These are phyloP conservation scores for Lactifluus subvellereus DNA, from an alignment of 768 basidiomycete species.

Conservation along the genomic window DNA sequence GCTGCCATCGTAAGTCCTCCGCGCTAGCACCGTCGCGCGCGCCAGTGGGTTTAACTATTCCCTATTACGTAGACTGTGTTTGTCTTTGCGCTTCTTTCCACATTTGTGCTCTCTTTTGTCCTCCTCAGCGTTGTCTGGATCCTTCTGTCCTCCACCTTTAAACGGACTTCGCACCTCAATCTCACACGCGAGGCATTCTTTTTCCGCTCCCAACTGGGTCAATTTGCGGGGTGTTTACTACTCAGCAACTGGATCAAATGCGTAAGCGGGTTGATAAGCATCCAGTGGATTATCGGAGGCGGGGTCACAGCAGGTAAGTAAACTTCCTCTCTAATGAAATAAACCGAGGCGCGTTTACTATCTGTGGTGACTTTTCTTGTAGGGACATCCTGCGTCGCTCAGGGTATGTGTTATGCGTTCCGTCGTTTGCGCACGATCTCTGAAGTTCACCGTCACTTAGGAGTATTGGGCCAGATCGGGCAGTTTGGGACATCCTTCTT, in stretches of 20 bases:
- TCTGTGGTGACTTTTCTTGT: not conserved
- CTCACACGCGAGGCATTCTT: slow-evolving; percentile 46
- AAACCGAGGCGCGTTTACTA: slow-evolving; percentile 24
- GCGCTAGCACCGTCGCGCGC: not conserved
- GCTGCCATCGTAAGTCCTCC: slow-evolving; percentile 7
- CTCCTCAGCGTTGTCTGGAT: slow-evolving; percentile 10
- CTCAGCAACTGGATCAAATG: slow-evolving; percentile 51
- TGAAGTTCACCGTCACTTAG: slow-evolving; percentile 32
- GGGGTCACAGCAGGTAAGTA: slow-evolving; percentile 46
- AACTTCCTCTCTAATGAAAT: not conserved
- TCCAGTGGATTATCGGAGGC: slow-evolving; percentile 42
- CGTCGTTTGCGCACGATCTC: not conserved
- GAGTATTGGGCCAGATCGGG: slow-evolving; percentile 53
- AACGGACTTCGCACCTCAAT: slow-evolving; percentile 24
- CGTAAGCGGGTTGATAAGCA: slow-evolving; percentile 47
- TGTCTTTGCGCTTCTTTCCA: slow-evolving; percentile 13
- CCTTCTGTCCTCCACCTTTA: slow-evolving; percentile 31
- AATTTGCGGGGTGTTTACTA: slow-evolving; percentile 60
- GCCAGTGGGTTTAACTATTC: not conserved
- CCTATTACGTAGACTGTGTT: slow-evolving; percentile 3
- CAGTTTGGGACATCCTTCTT: slow-evolving; percentile 60
- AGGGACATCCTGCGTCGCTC: slow-evolving; percentile 40
- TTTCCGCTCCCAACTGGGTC: slow-evolving; percentile 66
- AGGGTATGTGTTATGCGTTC: slow-evolving; percentile 41
- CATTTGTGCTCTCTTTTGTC: slow-evolving; percentile 19